These are phyloP conservation scores for Malassezia sympodialis DNA, from an alignment of 1,284 basidiomycete species.

Conservation along the genomic window DNA sequence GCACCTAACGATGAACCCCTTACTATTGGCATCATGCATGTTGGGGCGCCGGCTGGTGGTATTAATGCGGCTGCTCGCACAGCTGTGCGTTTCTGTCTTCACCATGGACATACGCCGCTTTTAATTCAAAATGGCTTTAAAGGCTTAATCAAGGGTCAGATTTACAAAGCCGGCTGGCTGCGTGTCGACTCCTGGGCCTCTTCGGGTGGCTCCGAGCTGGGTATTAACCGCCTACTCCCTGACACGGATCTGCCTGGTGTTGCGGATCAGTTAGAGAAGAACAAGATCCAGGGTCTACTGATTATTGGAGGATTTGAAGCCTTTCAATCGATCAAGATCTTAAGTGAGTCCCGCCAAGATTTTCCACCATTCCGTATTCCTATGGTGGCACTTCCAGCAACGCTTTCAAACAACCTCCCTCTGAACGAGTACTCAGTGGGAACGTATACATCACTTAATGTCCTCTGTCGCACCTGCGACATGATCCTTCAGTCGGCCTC, in stretches of 20 bases:
- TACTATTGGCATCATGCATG: slow-evolving; percentile 80
- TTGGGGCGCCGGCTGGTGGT: slow-evolving; percentile 92
- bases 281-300: slow-evolving; percentile 69
- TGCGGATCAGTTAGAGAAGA: slow-evolving; percentile 79
- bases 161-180: slow-evolving; percentile 83
- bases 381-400: slow-evolving; percentile 55
- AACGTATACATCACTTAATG: slow-evolving; percentile 89
- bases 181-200: slow-evolving; percentile 93
- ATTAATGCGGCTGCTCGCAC: slow-evolving; percentile 97
- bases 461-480: slow-evolving; percentile 93
- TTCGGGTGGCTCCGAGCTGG: slow-evolving; percentile 94
- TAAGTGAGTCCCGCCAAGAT: slow-evolving; percentile 67
- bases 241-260: slow-evolving; percentile 68
- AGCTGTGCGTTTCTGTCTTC: slow-evolving; percentile 82
- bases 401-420: slow-evolving; percentile 95
- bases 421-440: slow-evolving; percentile 91
- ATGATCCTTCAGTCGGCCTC: slow-evolving; percentile 95
- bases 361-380: slow-evolving; percentile 72
- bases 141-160: slow-evolving; percentile 78
- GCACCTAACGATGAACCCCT: slow-evolving; percentile 55
- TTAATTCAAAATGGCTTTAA: slow-evolving; percentile 91
- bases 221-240: slow-evolving; percentile 83
- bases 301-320: slow-evolving; percentile 95
- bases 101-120: slow-evolving; percentile 79
- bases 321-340: slow-evolving; percentile 65